Conservation (phyloP, 192 early-diverging fungal genomes). For the Dispira simplex region DNA sequence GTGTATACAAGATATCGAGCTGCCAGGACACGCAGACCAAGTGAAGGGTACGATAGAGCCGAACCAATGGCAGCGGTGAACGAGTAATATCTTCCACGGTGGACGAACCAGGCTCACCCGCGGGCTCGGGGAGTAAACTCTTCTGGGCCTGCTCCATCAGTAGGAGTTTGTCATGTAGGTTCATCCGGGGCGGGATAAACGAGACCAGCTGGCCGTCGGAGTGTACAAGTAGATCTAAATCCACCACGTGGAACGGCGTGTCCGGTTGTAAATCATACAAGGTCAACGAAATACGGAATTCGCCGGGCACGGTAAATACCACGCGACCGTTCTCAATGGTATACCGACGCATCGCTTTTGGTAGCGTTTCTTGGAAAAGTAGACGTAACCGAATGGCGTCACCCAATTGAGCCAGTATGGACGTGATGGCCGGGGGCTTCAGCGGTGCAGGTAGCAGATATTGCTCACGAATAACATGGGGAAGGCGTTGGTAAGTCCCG, state of each 20-base stretch:
- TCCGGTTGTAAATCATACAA: conserved; percentile 36
- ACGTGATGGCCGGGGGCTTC: conserved; percentile 35
- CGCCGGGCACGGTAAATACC: conserved; percentile 41
- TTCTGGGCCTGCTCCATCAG: conserved; percentile 11
- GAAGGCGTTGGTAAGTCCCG: conserved; percentile 67
- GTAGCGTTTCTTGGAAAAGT: conserved; percentile 52
- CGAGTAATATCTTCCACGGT: conserved; percentile 16
- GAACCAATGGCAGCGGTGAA: conserved; percentile 16
- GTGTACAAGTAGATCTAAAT: conserved; percentile 49
- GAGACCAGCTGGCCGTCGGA: conserved; percentile 12
- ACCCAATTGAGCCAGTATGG: conserved; percentile 44
- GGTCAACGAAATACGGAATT: conserved; percentile 50
- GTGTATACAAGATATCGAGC: conserved; percentile 49
- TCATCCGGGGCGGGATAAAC: not conserved
- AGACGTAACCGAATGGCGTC: conserved; percentile 57
- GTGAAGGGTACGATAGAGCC: conserved; percentile 62
- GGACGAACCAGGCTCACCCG: conserved; percentile 20
- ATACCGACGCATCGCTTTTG: conserved; percentile 44
- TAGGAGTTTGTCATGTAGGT: not conserved
- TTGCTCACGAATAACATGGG: conserved; percentile 51
- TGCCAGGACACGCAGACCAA: conserved; percentile 44
- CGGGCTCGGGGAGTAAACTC: conserved; percentile 13
- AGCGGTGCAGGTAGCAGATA: conserved; percentile 38
- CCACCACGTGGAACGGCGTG: conserved; percentile 53
- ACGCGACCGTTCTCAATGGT: conserved; percentile 49